Evolutionary conservation across 2,329 filamentous ascomycete species (phyloP).

Genomic region (Monascus ruber): DNA sequence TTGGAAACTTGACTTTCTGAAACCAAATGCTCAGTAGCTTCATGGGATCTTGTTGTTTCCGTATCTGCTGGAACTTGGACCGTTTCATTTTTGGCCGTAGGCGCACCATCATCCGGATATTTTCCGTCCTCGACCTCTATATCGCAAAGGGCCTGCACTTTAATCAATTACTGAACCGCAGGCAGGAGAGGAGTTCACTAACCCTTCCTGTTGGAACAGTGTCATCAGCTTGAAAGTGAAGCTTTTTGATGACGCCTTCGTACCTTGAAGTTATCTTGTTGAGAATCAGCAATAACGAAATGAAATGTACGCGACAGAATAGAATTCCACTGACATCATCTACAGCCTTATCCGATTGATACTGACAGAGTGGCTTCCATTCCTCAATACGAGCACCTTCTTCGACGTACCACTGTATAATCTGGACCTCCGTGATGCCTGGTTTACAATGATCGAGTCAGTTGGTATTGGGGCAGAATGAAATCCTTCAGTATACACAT

Average conservation of each 20-base stretch:
- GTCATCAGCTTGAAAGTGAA: conserved; percentile 90
- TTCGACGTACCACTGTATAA: conserved; percentile 99
- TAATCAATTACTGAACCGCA: neutral
- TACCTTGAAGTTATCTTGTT: conserved; percentile 92
- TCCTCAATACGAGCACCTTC: conserved; percentile 92
- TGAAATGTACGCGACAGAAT: neutral
- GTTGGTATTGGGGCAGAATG: neutral
- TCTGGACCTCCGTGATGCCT: conserved; percentile 97
- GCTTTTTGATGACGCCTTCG: conserved; percentile 86
- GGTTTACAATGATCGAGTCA: conserved; percentile 8
- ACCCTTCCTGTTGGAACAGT: conserved; percentile 85
- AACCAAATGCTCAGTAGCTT: conserved; percentile 3
- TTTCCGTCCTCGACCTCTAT: conserved; percentile 81
- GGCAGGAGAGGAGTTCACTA: conserved; percentile 1
- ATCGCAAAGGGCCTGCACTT: conserved; percentile 65
- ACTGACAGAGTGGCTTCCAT: conserved; percentile 95
- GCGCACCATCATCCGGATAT: conserved; percentile 45
- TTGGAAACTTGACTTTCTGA: conserved; percentile 1
- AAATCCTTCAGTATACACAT: neutral
- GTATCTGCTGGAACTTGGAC: conserved; percentile 8
- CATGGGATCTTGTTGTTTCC: conserved; percentile 8
- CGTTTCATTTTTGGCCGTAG: conserved; percentile 16
- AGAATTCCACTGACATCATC: conserved; percentile 38
- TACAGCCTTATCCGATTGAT: conserved; percentile 91
- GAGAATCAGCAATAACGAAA: conserved; percentile 1